These are phyloP conservation scores for Podaxis sp. DNA, from an alignment of 768 basidiomycete species.

Conservation along the genomic window DNA sequence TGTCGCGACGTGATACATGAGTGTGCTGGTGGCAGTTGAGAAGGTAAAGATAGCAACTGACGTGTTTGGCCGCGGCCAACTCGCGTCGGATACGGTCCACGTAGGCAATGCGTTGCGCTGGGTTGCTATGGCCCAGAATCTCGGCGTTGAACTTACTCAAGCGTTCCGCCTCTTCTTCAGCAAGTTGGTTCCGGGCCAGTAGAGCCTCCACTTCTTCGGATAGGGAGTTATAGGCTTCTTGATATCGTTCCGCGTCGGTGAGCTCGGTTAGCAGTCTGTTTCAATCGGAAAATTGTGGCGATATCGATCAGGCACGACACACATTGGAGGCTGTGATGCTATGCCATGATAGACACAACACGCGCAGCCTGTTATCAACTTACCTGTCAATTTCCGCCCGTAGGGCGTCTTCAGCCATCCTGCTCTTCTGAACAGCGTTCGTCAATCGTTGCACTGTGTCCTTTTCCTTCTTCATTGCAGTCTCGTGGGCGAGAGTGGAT, in stretches of 20 bases:
- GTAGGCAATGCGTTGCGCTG: slow-evolving; percentile 81
- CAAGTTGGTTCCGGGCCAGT: slow-evolving; percentile 65
- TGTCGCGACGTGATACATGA: slow-evolving; percentile 17
- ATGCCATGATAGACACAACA: not conserved
- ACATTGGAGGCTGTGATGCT: not conserved
- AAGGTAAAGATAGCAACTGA: slow-evolving; percentile 28
- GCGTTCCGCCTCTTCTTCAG: slow-evolving; percentile 73
- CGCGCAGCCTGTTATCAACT: slow-evolving; percentile 22
- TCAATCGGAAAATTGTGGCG: slow-evolving; percentile 1
- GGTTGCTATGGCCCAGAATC: slow-evolving; percentile 80
- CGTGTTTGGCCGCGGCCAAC: slow-evolving; percentile 77
- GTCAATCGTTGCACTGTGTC: slow-evolving; percentile 44
- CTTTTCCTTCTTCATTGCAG: slow-evolving; percentile 40
- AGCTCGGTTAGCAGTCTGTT: slow-evolving; percentile 46
- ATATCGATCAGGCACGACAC: not conserved
- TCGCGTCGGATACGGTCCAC: slow-evolving; percentile 81
- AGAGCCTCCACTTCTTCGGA: slow-evolving; percentile 61
- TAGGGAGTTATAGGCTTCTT: slow-evolving; percentile 66
- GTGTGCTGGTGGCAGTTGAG: not conserved
- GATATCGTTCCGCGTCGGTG: slow-evolving; percentile 56
- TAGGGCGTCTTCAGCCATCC: slow-evolving; percentile 65
- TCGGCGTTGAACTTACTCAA: slow-evolving; percentile 82
- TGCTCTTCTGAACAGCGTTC: slow-evolving; percentile 45
- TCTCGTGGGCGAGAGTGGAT: slow-evolving; percentile 27
- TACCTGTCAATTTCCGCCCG: slow-evolving; percentile 67